Evolutionary conservation across 345 rosid species (phyloP).

Genomic region (Acer yangbiense): DNA sequence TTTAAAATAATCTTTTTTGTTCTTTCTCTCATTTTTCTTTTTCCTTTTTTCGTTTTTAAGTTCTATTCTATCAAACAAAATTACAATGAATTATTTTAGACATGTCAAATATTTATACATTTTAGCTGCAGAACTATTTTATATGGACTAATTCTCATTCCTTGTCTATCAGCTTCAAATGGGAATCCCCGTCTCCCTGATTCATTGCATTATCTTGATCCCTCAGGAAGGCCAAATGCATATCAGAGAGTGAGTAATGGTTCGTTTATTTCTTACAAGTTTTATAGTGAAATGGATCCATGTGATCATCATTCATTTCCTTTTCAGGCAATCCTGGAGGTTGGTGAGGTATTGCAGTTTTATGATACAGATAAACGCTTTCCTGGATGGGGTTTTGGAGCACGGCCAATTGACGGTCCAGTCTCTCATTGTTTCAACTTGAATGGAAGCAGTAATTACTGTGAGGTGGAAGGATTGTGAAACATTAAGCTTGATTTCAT

Average conservation of each 20-base stretch:
- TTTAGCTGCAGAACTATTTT: background rate
- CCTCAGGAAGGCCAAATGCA: conserved; percentile 55
- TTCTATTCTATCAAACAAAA: background rate
- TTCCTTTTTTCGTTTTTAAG: background rate
- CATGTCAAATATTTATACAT: background rate
- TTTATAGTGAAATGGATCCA: background rate
- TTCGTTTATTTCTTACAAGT: conserved; percentile 6
- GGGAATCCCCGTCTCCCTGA: conserved; percentile 75
- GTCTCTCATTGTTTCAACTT: conserved; percentile 95
- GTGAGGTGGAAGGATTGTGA: conserved; percentile 54
- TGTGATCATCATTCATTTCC: conserved; percentile 12
- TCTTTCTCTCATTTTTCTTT: background rate
- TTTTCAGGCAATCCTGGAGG: conserved; percentile 77
- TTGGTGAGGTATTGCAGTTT: conserved; percentile 89
- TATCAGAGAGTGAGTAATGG: conserved; percentile 49
- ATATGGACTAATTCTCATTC: conserved; percentile 13
- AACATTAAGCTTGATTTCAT: conserved; percentile 7
- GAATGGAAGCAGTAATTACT: conserved; percentile 80
- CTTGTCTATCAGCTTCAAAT: conserved; percentile 71
- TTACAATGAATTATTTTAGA: background rate
- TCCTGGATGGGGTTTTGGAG: conserved; percentile 99
- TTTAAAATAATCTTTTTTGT: background rate
- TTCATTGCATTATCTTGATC: conserved; percentile 67
- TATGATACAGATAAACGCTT: conserved; percentile 81
- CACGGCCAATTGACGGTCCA: conserved; percentile 95